These are phyloP conservation scores for Coniochaeta sp. DNA, from an alignment of 2,329 filamentous ascomycete genomes.

Conservation along the genomic window DNA sequence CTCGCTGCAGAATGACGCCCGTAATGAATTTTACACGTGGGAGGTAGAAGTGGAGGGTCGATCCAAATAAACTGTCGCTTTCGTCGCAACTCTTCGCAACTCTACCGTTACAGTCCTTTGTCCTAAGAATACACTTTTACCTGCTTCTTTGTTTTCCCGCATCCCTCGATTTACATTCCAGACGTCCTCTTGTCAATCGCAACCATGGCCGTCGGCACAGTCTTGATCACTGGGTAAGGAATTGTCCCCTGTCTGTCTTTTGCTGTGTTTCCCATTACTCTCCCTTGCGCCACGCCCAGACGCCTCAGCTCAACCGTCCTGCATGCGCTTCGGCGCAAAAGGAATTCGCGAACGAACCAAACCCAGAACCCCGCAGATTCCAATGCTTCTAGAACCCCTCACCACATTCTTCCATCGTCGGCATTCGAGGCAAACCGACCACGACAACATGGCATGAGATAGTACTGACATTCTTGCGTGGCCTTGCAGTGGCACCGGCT, in stretches of 20 bases:
- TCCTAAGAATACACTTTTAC: background rate
- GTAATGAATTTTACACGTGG: no score
- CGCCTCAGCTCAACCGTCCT: background rate
- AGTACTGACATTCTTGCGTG: background rate
- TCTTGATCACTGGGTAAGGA: conserved; percentile 84
- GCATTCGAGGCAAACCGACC: background rate
- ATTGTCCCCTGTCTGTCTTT: background rate
- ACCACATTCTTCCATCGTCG: background rate
- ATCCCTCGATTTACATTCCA: background rate
- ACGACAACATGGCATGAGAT: background rate
- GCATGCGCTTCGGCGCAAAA: background rate
- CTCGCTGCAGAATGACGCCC: background rate
- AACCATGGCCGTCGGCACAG: conserved; percentile 73
- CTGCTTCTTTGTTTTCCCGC: background rate
- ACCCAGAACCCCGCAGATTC: background rate
- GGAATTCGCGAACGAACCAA: no score
- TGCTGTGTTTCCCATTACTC: conserved; percentile 10
- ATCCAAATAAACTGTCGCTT: background rate
- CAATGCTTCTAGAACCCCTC: background rate
- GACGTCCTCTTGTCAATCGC: background rate
- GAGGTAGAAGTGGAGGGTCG: no score
- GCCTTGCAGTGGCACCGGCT: conserved; percentile 77
- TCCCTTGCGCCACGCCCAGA: no score
- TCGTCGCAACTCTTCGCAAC: no score
- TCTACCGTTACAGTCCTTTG: no score